Base-by-base conservation (phyloP, 192 early-diverging fungal species). In the Phycomyces nitens region DNA sequence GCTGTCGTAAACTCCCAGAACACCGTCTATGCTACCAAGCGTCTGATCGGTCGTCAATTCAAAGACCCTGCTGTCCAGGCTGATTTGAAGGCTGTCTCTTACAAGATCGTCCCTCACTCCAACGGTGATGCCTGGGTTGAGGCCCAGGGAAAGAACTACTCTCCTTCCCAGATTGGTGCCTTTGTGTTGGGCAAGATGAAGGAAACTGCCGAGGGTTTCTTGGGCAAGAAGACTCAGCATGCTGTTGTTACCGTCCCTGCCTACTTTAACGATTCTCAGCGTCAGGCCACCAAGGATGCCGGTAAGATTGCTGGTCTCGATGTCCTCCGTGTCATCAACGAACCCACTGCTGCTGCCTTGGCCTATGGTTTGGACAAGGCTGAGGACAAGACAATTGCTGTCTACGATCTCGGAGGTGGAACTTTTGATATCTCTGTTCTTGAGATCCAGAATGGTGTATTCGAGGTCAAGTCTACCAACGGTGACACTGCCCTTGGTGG, bases 101-200 rank as follows among this genome's bases (percentile, higher is more conserved):
- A 90, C 90, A 94, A 93, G 83, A 99, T 99, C 72, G 77, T 99
- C 53, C 86, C 88, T 65, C 94, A 97, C 83, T 82, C 65, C 70
- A 99, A 98, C 77, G 93, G 93, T 47, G 95, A 99, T 69, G 97
- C 94, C 12, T 98, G 95, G 95, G 87, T 99, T 18, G 92, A 96
- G 77, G 87, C 94, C 24, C 86, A 89, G 60, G 94, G 91, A 26
- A 96, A 99, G 76, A 89, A 82, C 75, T 99, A 98, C 84, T 94
- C 92, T 52, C 97, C 97, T 9, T 84, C 94, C 0, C 95, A 99
- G 81, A 92, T 99, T 53, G 95, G 95, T 73, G 97, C 86, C 40
- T 97, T 96, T 74, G 88, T 98, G n/a, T 83, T 98, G 18, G 86
- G 88, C 73, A 99, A 99, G 84, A 96, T 99, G 97, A 99, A 98